A percentile compares a stretch with the other conserved stretches of the same genome.
Conservation (phyloP, 2,329 filamentous ascomycete genomes). For the Orbilia brochopaga region DNA sequence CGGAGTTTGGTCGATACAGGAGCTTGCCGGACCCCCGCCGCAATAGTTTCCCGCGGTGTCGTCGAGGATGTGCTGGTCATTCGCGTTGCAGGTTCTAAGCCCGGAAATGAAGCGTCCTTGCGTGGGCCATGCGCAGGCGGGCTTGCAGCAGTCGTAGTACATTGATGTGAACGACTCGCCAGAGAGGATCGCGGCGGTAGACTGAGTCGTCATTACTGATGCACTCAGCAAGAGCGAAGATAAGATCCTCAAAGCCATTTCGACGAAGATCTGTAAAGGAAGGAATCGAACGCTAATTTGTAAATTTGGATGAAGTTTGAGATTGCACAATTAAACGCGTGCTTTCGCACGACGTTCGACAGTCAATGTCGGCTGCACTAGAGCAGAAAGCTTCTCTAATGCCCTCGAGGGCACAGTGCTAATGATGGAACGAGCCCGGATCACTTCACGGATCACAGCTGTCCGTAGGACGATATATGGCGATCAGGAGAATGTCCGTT, state of each 20-base stretch:
- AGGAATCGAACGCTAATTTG: too few relatives aligned
- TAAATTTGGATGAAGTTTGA: background rate
- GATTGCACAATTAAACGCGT: constrained; percentile 7
- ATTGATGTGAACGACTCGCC: constrained; percentile 47
- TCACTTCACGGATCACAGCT: too few relatives aligned
- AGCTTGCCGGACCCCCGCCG: constrained; percentile 66
- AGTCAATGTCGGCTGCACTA: background rate
- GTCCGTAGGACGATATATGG: too few relatives aligned
- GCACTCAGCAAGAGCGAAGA: constrained; percentile 39
- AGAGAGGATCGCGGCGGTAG: constrained; percentile 20
- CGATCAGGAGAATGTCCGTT: too few relatives aligned
- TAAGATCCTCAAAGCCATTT: constrained; percentile 21
- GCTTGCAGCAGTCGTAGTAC: constrained; percentile 71
- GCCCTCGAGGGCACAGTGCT: constrained; percentile 33
- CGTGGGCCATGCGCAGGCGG: constrained; percentile 64
- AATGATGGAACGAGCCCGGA: background rate
- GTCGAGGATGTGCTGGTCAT: constrained; percentile 25
- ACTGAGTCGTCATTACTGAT: background rate
- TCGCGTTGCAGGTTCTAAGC: constrained; percentile 52
- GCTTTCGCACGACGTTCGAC: background rate
- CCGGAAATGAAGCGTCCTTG: constrained; percentile 46
- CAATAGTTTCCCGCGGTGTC: constrained; percentile 60
- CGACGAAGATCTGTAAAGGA: too few relatives aligned
- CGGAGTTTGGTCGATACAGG: constrained; percentile 68
- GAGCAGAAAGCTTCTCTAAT: constrained; percentile 10